Percentiles rank a stretch among this genome's conserved stretches.
These are phyloP conservation scores for Aspergillus avenaceus DNA, from an alignment of 495 filamentous ascomycete species.

Conservation along the genomic window DNA sequence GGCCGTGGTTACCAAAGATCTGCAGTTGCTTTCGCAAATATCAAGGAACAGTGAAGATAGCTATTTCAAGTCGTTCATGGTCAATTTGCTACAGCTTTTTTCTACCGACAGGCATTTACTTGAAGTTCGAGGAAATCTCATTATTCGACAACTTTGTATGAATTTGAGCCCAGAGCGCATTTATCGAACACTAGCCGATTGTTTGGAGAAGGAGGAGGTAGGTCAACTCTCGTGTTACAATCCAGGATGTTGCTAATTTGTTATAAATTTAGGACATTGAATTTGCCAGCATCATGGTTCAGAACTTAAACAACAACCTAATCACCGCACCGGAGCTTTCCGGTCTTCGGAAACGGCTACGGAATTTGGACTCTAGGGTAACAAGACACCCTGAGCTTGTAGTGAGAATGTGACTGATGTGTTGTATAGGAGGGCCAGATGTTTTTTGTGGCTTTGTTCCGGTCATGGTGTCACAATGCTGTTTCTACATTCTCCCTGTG, in stretches of 20 bases:
- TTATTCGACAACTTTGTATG: slow-evolving; percentile 91
- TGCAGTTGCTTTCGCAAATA: slow-evolving; percentile 93
- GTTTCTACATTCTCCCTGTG: slow-evolving; percentile 97
- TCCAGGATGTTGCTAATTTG: slow-evolving; percentile 6
- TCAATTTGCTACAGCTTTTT: slow-evolving; percentile 90
- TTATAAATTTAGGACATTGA: slow-evolving; percentile 66
- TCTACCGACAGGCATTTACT: slow-evolving; percentile 87
- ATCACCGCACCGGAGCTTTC: slow-evolving; percentile 95
- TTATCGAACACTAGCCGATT: slow-evolving; percentile 92
- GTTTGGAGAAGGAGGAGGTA: slow-evolving; percentile 92
- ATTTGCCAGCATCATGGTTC: slow-evolving; percentile 99
- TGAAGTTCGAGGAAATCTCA: slow-evolving; percentile 90
- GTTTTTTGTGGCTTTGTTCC: slow-evolving; percentile 91
- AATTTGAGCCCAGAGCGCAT: slow-evolving; percentile 92
- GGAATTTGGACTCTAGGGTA: slow-evolving; percentile 85
- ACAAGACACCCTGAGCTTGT: neutral
- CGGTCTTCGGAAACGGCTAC: slow-evolving; percentile 82
- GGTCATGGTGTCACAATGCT: slow-evolving; percentile 98
- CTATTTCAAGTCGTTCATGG: slow-evolving; percentile 98
- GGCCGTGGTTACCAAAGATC: slow-evolving; percentile 90
- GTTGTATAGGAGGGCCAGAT: slow-evolving; percentile 74
- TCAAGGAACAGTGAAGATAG: slow-evolving; percentile 93
- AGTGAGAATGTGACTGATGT: slow-evolving; percentile 8
- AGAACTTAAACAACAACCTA: slow-evolving; percentile 98
- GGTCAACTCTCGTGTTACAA: slow-evolving; percentile 5